Base-by-base conservation (phyloP, 2,329 filamentous ascomycete genomes). In the Beauveria sp. region DNA sequence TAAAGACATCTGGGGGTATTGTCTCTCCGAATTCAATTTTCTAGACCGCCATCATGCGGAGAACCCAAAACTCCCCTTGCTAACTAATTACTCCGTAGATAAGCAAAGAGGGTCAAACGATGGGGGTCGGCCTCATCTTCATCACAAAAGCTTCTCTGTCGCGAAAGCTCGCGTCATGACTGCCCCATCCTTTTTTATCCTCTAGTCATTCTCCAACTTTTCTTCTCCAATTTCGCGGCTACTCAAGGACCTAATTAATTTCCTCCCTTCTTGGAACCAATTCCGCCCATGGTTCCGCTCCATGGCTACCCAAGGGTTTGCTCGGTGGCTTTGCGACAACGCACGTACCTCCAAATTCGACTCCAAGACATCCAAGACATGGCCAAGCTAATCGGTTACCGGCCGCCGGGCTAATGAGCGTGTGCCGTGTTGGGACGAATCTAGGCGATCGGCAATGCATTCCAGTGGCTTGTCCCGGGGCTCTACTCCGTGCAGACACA, bases 211-310 rank as follows among this genome's bases (percentile, higher is more conserved):
- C 45, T 42, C 55, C 55, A 58, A 50, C 16, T 58, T 58, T 54
- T 54, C 20, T 54, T 54, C 51, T 18, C 55, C 55, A 58, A 58
- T 40, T 58, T 46, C 55, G 55, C 55, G 55, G 55, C 55, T 58
- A 58, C 45, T 3, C 20, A 50, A 58, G 55, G 55, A 40, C n/a
- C 14, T 14, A 50, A 26, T 0, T 5, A 4, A 22, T 12, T 3
- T 28, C 22, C n/a, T 12, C 9, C 9, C 9, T 9, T 10, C 16
- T 50, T 40, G 55, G 55, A 58, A 58, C 46, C 28, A 58, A 58
- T 58, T 58, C 55, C 55, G 55, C 55, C 14, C 45, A 26, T 4
- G 7, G 8, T 58, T 58, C 55, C 55, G 55, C 55, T 8, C 24
- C 38, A n/a, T 48, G 55, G 45, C 55, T 58, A 58, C 28, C 9